These are phyloP conservation scores for Tolypocladium capitatum DNA, from an alignment of 2,329 filamentous ascomycete genomes.

Conservation along the genomic window DNA sequence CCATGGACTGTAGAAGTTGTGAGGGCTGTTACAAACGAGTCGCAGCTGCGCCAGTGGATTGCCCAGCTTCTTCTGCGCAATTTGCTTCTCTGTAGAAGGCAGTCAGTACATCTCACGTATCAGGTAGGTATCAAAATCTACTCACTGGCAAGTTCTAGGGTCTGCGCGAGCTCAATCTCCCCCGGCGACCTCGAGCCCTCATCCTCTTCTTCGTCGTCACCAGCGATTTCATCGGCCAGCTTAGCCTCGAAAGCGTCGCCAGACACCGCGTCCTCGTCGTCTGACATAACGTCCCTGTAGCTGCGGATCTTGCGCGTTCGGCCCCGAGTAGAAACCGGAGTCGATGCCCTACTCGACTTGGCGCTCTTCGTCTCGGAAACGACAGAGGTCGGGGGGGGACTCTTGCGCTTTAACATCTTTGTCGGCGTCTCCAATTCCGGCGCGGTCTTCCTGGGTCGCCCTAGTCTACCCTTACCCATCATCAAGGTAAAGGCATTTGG, in stretches of 20 bases:
- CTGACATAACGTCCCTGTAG: conserved; percentile 33
- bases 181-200: conserved; percentile 31
- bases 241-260: conserved; percentile 77
- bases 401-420: conserved; percentile 19
- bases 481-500: conserved; percentile 38
- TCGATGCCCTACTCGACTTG: conserved; percentile 63
- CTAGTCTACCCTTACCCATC: conserved; percentile 31
- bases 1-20: conserved; percentile 96
- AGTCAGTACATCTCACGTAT: conserved; percentile 10
- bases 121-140: conserved; percentile 6
- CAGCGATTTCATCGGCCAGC: conserved; percentile 48
- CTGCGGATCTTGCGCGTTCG: conserved; percentile 34
- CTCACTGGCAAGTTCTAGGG: conserved; percentile 63
- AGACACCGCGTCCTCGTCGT: conserved; percentile 32
- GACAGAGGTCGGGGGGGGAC: conserved; percentile 11
- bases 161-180: conserved; percentile 52
- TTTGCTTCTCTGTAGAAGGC: conserved; percentile 52
- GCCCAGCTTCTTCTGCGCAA: conserved; percentile 81
- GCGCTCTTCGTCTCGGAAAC: conserved; percentile 48
- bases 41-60: conserved; percentile 89
- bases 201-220: conserved; percentile 24
- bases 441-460: conserved; percentile 10
- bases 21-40: conserved; percentile 82
- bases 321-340: conserved; percentile 45
- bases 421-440: conserved; percentile 10